Evolutionary conservation across 1,139 yeast genomes (phyloP), one percentile per base, ranked within the genome.

Genomic region (Meyerozyma sp.): DNA sequence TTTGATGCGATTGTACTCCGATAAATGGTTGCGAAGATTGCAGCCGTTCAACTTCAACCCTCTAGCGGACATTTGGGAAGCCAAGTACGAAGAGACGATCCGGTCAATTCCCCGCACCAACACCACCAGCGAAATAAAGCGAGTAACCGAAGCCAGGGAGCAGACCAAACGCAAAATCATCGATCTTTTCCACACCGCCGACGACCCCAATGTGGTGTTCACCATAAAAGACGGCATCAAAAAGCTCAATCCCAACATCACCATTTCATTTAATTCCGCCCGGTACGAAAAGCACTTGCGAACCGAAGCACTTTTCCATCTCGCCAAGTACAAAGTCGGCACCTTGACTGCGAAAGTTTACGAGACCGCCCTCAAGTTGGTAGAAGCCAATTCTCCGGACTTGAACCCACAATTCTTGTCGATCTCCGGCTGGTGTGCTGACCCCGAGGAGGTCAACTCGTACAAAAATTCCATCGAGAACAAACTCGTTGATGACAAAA

Each of bases 251-350:
- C 72, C 77, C 2, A 57, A 66, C 14, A 61, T 83, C 9, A 76
- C 84, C 1, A 65, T 90, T 11, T 70, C 82, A 1, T 74, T 90
- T 54, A 84, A 83, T 54, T 71, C 85, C 46, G 75, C 78, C 29
- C 70, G 95, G 51, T 89, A 78, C 56, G 72, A 85, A 46, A 84
- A 89, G 53, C 66, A 78, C 38, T 73, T 83, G 54, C 75, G 97
- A 50, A 75, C 85, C 13, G 64, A 68, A 36, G 85, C 85, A 48
- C 70, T 93, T 26, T 78, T 73, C 1, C 77, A 77, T 36, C 72
- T 86, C 42, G 87, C 84, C 16, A 73, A 73, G 35, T 81, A 84
- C 40, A 74, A 91, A 46, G 65, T 90, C 39, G 98, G 98, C 6
- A 63, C 73, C 10, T 63, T 84, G 3, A 73, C 94, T 0, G 76